Percentiles rank a stretch among this genome's conserved stretches.
phyloP scores from a whole-genome alignment of 306 rosid genomes.

The Vigna unguiculata region DNA sequence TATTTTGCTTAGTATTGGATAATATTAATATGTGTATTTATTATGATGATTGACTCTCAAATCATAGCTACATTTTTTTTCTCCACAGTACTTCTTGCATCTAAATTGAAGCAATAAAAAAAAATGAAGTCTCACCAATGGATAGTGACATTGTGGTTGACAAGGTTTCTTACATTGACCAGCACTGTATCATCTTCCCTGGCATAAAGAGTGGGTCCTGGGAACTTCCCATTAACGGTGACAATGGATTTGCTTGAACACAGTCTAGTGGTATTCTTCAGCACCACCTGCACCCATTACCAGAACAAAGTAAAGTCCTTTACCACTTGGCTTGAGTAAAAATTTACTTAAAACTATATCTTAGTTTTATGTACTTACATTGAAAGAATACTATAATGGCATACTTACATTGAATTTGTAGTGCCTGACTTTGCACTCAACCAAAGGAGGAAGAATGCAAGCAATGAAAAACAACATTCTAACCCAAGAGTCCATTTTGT shows the following conservation, averaged over 20 bases:
- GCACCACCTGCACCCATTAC: constrained; percentile 63
- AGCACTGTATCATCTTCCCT: constrained; percentile 83
- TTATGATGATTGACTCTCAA: too few species aligned
- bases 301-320: constrained; percentile 9
- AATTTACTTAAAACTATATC: background rate
- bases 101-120: constrained; percentile 17
- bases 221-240: constrained; percentile 74
- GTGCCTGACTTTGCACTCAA: constrained; percentile 73
- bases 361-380: background rate
- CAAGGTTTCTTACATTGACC: constrained; percentile 67
- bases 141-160: constrained; percentile 61
- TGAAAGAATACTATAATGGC: background rate
- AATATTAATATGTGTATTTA: background rate
- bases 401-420: constrained; percentile 77
- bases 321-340: background rate
- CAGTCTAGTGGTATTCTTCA: constrained; percentile 58
- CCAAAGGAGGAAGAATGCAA: constrained; percentile 68
- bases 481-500: constrained; percentile 62
- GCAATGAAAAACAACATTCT: constrained; percentile 55
- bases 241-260: constrained; percentile 74
- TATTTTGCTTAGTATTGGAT: background rate
- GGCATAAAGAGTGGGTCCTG: constrained; percentile 86
- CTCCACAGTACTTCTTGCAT: background rate
- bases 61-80: background rate
- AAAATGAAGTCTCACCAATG: constrained; percentile 64